Conservation (phyloP, 2,329 filamentous ascomycete genomes). For the Emericellopsis atlantica region DNA sequence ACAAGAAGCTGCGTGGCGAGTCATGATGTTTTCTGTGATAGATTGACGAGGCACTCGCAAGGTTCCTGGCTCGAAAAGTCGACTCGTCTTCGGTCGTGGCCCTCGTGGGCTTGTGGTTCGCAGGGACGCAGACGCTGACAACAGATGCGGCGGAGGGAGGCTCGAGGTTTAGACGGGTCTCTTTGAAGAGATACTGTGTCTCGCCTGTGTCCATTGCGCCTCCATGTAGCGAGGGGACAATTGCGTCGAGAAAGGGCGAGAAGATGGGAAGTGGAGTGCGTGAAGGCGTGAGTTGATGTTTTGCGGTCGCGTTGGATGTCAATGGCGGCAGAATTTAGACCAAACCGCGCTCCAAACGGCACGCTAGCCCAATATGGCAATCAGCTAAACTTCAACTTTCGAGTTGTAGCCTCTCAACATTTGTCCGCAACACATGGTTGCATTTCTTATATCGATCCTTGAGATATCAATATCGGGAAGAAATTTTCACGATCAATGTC, state of each 20-base stretch:
- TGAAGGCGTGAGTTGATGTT: slow-evolving; percentile 3
- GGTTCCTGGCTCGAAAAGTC: slow-evolving; percentile 56
- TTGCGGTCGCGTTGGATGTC: slow-evolving; percentile 13
- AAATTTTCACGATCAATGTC: no score
- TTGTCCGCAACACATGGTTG: background rate
- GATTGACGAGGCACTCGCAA: slow-evolving; percentile 69
- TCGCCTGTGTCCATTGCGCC: slow-evolving; percentile 53
- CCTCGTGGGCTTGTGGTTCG: slow-evolving; percentile 17
- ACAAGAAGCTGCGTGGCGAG: slow-evolving; percentile 77
- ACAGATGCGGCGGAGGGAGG: slow-evolving; percentile 55
- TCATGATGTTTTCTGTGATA: slow-evolving; percentile 69
- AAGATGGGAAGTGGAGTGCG: no score
- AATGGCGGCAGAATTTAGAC: slow-evolving; percentile 16
- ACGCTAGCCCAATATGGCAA: slow-evolving; percentile 23
- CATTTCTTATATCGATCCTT: no score
- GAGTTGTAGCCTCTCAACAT: background rate
- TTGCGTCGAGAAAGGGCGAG: no score
- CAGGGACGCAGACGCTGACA: slow-evolving; percentile 57
- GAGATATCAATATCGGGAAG: no score
- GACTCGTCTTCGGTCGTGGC: slow-evolving; percentile 52
- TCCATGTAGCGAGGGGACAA: slow-evolving; percentile 33
- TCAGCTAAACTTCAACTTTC: slow-evolving; percentile 11
- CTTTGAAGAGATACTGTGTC: slow-evolving; percentile 64
- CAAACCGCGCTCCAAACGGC: slow-evolving; percentile 3
- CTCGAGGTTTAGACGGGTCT: slow-evolving; percentile 76